phyloP scores from a whole-genome alignment of 1,284 basidiomycete genomes.

The Cryptococcus neoformans region DNA sequence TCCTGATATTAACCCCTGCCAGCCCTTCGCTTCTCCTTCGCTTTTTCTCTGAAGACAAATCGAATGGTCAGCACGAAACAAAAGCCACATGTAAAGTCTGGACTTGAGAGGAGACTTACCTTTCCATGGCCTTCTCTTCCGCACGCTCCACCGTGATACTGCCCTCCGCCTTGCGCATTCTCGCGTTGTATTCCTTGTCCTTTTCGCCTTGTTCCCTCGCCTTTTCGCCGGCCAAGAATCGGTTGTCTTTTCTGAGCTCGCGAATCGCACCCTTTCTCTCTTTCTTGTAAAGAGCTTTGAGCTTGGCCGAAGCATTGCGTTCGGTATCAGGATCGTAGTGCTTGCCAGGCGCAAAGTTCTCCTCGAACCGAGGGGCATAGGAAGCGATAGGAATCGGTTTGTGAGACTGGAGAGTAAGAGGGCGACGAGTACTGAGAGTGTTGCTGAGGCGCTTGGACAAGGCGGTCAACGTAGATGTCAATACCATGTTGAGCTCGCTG shows the following conservation, averaged over 20 bases:
- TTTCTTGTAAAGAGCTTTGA: constrained; percentile 88
- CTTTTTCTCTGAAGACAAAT: constrained; percentile 13
- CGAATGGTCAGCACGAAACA: no score
- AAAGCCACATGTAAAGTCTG: not conserved
- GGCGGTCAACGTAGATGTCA: constrained; percentile 39
- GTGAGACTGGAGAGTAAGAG: constrained; percentile 86
- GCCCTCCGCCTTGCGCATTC: constrained; percentile 78
- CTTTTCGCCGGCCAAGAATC: constrained; percentile 85
- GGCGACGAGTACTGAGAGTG: constrained; percentile 65
- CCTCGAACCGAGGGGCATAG: constrained; percentile 92
- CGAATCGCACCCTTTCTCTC: constrained; percentile 96
- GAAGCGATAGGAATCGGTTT: constrained; percentile 94
- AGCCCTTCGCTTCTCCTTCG: constrained; percentile 22
- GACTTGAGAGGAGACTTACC: constrained; percentile 74
- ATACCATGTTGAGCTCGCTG: constrained; percentile 58
- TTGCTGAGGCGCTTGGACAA: constrained; percentile 62
- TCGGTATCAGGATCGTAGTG: constrained; percentile 92
- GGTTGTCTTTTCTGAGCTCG: constrained; percentile 91
- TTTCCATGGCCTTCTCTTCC: constrained; percentile 86
- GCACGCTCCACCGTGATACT: constrained; percentile 85
- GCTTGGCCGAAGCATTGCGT: constrained; percentile 79
- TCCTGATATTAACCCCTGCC: constrained; percentile 12
- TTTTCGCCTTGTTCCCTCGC: constrained; percentile 79
- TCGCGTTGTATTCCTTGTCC: constrained; percentile 70
- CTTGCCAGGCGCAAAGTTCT: constrained; percentile 62